These are phyloP conservation scores for Aspergillus ustus DNA, from an alignment of 2,329 filamentous ascomycete species.

Conservation along the genomic window DNA sequence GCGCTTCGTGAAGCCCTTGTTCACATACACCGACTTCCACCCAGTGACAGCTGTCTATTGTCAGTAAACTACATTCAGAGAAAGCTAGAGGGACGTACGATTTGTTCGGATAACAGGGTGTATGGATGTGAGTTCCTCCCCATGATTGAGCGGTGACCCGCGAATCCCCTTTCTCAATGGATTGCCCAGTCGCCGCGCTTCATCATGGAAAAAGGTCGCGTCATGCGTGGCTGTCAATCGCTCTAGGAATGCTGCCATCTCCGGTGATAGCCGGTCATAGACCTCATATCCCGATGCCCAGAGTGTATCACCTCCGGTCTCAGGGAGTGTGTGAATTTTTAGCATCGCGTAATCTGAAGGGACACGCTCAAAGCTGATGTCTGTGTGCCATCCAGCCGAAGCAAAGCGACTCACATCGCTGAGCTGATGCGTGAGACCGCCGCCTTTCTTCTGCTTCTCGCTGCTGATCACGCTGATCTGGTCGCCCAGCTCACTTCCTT, in stretches of 20 bases:
- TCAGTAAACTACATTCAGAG: not conserved
- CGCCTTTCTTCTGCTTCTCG: slow-evolving; percentile 55
- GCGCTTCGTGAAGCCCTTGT: slow-evolving; percentile 45
- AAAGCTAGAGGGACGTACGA: slow-evolving; percentile 31
- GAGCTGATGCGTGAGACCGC: slow-evolving; percentile 37
- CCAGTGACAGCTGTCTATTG: slow-evolving; percentile 56
- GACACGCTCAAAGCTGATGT: slow-evolving; percentile 68
- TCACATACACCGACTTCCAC: slow-evolving; percentile 61
- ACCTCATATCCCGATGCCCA: slow-evolving; percentile 71
- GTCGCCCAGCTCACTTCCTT: slow-evolving; percentile 59
- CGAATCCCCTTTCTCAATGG: slow-evolving; percentile 51
- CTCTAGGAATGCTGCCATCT: slow-evolving; percentile 63
- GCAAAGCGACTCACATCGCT: slow-evolving; percentile 41
- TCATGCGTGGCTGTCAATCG: slow-evolving; percentile 61
- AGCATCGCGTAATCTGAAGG: slow-evolving; percentile 68
- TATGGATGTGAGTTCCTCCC: slow-evolving; percentile 54
- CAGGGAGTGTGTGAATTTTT: slow-evolving; percentile 60
- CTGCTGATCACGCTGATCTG: slow-evolving; percentile 69
- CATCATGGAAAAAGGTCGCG: slow-evolving; percentile 57
- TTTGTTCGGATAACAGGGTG: slow-evolving; percentile 66
- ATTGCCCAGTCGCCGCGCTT: slow-evolving; percentile 35
- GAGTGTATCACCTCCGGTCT: slow-evolving; percentile 64
- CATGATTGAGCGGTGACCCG: slow-evolving; percentile 60
- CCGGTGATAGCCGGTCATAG: slow-evolving; percentile 64
- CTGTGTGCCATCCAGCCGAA: slow-evolving; percentile 59